Evolutionary conservation across 306 rosid species (phyloP), one percentile per base, ranked within the genome.

Genomic region (Quillaja saponaria): DNA sequence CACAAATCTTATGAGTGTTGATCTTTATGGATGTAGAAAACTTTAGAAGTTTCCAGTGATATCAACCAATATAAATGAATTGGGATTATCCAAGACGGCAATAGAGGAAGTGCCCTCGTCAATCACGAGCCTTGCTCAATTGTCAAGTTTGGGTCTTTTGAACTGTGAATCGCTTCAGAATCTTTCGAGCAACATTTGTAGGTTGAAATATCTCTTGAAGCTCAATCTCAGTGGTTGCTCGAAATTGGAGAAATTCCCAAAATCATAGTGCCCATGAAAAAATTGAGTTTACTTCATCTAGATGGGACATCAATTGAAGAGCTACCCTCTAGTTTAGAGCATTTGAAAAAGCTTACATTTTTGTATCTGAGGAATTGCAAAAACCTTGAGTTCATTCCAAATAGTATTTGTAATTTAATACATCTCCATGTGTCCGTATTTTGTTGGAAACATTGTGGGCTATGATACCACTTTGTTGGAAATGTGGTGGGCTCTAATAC

Each of bases 181-280:
- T 14, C 56, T 68, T 35, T 59, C 57, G 6, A 21, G 12, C 55
- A 55, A 15, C 7, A n/a, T 0, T 49, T 25, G 47, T 7, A 51
- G 8, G n/a, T n/a, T n/a, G n/a, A n/a, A n/a, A 35, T 19, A 54
- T 2, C 74, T 69, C 7, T n/a, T 6, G 40, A 12, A 15, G 33
- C 46, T 69, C 10, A 16, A 13, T 44, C 21, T 41, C 58, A 39
- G 18, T 15, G 67, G 61, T 0, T 60, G 74, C 39, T 60, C 47
- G 0, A 17, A 18, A 9, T 41, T 69, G 3, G 9, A 35, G 3
- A 6, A 6, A 5, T 28, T 6, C 11, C n/a, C n/a, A n/a, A n/a
- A n/a, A n/a, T n/a, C n/a, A n/a, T 6, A 16, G 9, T 44, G 13
- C 49, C n/a, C n/a, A n/a, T n/a, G 3, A 18, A 44, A 18, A 44